Base-by-base conservation (phyloP, 208 protist species). In the Trypanosoma vivax region DNA sequence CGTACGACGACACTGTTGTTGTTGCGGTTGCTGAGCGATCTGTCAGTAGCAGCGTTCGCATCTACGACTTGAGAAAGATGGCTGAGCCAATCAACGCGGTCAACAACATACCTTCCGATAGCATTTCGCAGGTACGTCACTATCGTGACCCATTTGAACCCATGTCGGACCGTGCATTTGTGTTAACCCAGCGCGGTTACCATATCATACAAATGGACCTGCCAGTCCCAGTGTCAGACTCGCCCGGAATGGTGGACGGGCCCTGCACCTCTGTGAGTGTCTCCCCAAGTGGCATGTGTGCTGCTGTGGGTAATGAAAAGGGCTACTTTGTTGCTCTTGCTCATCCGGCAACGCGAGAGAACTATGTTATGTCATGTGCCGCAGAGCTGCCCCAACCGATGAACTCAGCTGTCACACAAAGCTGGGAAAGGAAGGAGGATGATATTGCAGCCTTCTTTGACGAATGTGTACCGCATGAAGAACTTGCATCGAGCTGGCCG, bases 301-400 rank as follows among this genome's bases (percentile, higher is more conserved):
- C 83, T 14, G 87, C 78, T 31, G 78, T 94, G 30, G 87, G 87
- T 24, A 94, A 79, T 63, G 80, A 94, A 69, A 91, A 90, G 67
- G 81, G 83, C 18, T 69, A 74, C 35, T 88, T 91, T 58, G 73
- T 82, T 43, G 74, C 83, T 11, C 67, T 85, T 48, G 76, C 77
- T n/a, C 72, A 90, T 56, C 81, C 83, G 1, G 70, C 77, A 49
- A 83, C 66, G 25, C 63, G 71, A 14, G 70, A 83, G 37, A 72
- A 86, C 50, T 91, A 81, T 50, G 61, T 89, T 42, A 94, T 91
- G 78, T 88, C 82, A 10, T 79, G 74, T 28, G 79, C 72, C 51
- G 58, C 63, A 14, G 73, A 91, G 54, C 80, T 79, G 11, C 63
- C 57, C 18, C 77, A 74, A 1, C 83, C 87, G 14, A 45, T 29